Base-by-base conservation (phyloP, 2,329 filamentous ascomycete genomes). In the Microcera coccophila region DNA sequence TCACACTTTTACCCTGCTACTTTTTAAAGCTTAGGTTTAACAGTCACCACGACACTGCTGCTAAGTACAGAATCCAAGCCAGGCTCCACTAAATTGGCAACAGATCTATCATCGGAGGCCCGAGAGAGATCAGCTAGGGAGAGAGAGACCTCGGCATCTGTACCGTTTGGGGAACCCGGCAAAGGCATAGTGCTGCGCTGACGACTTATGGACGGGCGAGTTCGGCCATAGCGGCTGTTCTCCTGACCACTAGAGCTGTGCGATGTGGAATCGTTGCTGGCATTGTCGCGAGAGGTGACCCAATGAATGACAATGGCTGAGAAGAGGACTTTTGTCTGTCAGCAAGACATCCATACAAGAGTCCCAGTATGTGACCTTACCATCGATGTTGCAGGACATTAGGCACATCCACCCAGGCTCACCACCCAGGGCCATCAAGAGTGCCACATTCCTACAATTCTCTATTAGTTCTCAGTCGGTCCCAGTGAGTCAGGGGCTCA, bases 321-420 rank as follows among this genome's bases (percentile, higher is more conserved):
- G 60, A 82, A 81, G 21, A 82, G 68, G 14, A 82, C 77, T 79
- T 55, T 15, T 42, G 24, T 5, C 26, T 26, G 18, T 24, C n/a
- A n/a, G 5, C 16, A 17, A 14, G 26, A 14, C 28, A 36, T 28
- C 38, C 5, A n/a, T 9, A 17, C 19, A 19, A 19, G 24, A 26
- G 32, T 12, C 20, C 15, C 19, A 63, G n/a, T n/a, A n/a, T n/a
- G n/a, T n/a, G n/a, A n/a, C n/a, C 71, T 55, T 61, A 80, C 79
- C 74, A 56, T 84, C 81, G 48, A 72, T 70, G 54, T 83, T 84
- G 56, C 81, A 85, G 54, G 78, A 79, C 66, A 82, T 79, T 4
- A 84, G 69, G 50, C 79, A 84, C 3, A 84, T 71, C 79, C 80
- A 84, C 3, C 75, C 80, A 2, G 76, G 79, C 55, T 84, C 80